These are phyloP conservation scores for Cadophora luteo-olivacea DNA, from an alignment of 2,329 filamentous ascomycete species.

Conservation along the genomic window DNA sequence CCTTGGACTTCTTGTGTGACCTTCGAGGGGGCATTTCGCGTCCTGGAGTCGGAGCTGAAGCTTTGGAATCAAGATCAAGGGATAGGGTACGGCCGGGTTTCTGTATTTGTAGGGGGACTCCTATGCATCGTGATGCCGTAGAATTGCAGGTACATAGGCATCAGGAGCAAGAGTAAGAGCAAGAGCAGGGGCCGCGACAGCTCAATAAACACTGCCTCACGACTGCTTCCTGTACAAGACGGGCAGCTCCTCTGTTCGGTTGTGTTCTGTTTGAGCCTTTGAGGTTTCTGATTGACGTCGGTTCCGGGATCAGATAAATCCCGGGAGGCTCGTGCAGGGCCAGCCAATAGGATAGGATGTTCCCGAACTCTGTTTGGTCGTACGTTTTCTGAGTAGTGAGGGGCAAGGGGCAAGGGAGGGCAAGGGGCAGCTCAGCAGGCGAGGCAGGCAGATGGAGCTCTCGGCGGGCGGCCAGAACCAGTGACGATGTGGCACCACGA, in stretches of 20 bases:
- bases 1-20: constrained; percentile 74
- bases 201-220: constrained; percentile 4
- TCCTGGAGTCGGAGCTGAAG: constrained; percentile 4
- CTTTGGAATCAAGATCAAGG: constrained; percentile 20
- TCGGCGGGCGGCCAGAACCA: not conserved
- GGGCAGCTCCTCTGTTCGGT: not conserved
- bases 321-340: constrained; percentile 2
- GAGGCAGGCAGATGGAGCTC: too few species aligned
- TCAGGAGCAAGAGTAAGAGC: not conserved
- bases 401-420: too few species aligned
- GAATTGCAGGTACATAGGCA: constrained; percentile 6
- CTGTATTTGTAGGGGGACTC: not conserved
- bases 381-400: not conserved
- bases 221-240: not conserved
- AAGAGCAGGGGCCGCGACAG: not conserved
- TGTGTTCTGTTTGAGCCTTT: not conserved
- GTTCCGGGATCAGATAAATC: not conserved
- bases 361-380: not conserved
- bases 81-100: constrained; percentile 12
- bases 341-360: not conserved
- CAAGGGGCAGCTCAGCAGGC: too few species aligned
- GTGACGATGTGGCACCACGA: not conserved
- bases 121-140: constrained; percentile 22
- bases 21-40: constrained; percentile 65
- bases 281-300: constrained; percentile 13